A percentile compares a stretch with the other conserved stretches of the same genome.
phyloP scores from a whole-genome alignment of 2,329 filamentous ascomycete species.

The Volutella citrinella region DNA sequence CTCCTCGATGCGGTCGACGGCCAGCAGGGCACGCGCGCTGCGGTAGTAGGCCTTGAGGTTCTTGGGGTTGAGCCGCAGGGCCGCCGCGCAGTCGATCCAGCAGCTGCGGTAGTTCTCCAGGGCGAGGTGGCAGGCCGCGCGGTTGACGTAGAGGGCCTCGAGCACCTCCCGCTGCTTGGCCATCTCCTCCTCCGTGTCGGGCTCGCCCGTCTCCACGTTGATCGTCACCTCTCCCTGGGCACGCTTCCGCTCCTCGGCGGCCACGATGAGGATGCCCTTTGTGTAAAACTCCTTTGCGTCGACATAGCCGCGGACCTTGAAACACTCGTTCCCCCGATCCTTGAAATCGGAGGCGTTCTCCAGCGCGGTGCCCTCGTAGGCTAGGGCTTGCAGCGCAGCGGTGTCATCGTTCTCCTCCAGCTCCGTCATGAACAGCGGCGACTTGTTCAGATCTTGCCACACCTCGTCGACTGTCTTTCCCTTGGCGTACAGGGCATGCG shows the following conservation, averaged over 20 bases:
- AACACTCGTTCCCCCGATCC: constrained; percentile 88
- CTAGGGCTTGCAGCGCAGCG: constrained; percentile 83
- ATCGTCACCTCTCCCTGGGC: constrained; percentile 35
- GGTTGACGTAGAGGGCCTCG: constrained; percentile 79
- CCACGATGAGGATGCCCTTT: constrained; percentile 75
- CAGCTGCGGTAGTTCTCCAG: constrained; percentile 85
- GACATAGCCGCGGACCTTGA: constrained; percentile 66
- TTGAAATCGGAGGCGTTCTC: constrained; percentile 86
- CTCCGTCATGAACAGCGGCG: constrained; percentile 93
- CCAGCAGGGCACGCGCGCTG: constrained; percentile 72
- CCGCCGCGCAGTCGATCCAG: constrained; percentile 78
- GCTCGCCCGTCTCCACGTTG: constrained; percentile 27
- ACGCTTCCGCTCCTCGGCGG: constrained; percentile 58
- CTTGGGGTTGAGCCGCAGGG: constrained; percentile 71
- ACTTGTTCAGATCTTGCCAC: constrained; percentile 55
- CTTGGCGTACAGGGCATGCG: constrained; percentile 31
- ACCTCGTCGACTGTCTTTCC: constrained; percentile 55
- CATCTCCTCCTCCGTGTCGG: constrained; percentile 52
- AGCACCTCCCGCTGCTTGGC: constrained; percentile 61
- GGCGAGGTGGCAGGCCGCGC: constrained; percentile 85
- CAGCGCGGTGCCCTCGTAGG: constrained; percentile 85
- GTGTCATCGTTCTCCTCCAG: constrained; percentile 81
- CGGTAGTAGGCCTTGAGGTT: constrained; percentile 94
- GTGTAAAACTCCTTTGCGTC: constrained; percentile 91
- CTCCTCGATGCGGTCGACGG: constrained; percentile 74